These are phyloP conservation scores for Ceratobasidium sp. DNA, from an alignment of 1,284 basidiomycete species.

Conservation along the genomic window DNA sequence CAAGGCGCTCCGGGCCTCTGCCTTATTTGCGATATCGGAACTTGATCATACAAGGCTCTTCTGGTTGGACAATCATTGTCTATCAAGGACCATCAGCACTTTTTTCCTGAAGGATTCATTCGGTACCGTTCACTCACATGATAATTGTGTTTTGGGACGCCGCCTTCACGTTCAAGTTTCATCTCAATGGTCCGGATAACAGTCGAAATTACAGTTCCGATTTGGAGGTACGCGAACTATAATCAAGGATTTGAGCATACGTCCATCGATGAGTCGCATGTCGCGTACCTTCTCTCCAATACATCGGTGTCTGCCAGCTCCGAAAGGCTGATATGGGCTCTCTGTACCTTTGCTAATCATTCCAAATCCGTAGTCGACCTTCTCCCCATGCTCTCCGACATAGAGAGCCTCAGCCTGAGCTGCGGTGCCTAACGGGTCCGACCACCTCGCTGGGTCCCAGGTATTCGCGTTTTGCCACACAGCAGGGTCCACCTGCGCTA, in stretches of 20 bases:
- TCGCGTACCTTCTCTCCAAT: no score
- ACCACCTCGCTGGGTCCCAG: conserved; percentile 89
- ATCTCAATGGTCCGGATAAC: conserved; percentile 81
- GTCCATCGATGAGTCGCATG: no score
- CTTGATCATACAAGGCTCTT: conserved; percentile 57
- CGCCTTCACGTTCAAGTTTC: conserved; percentile 65
- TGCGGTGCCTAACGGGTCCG: conserved; percentile 77
- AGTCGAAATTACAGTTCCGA: conserved; percentile 83
- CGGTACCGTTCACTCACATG: conserved; percentile 57
- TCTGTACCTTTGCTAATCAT: conserved; percentile 91
- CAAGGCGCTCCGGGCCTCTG: no score
- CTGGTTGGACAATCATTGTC: conserved; percentile 77
- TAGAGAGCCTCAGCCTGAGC: conserved; percentile 77
- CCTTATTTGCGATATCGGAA: no score
- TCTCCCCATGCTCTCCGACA: conserved; percentile 77
- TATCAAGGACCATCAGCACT: conserved; percentile 43
- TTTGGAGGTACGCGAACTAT: conserved; percentile 94
- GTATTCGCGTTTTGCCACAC: conserved; percentile 78
- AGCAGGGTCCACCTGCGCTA: conserved; percentile 85
- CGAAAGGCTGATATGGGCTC: conserved; percentile 93
- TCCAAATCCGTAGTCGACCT: conserved; percentile 96
- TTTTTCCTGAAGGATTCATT: background rate
- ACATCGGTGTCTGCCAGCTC: conserved; percentile 92
- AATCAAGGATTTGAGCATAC: no score
- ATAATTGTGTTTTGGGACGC: conserved; percentile 87